phyloP scores from a whole-genome alignment of 2,329 filamentous ascomycete species.

The Fusarium sp. region DNA sequence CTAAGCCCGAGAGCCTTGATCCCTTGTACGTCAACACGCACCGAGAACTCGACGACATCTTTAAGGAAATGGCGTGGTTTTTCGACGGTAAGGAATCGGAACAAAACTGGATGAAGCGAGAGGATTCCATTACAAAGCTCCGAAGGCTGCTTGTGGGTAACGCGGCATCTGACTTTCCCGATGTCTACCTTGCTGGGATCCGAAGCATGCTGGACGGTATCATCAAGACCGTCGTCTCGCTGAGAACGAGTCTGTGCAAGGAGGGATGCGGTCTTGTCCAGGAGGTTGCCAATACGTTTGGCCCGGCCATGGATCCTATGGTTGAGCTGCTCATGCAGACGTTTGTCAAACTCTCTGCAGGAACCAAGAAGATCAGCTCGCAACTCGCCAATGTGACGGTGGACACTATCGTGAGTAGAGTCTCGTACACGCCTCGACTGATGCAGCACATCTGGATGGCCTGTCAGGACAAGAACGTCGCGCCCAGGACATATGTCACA shows the following conservation, averaged over 20 bases:
- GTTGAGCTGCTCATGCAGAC: constrained; percentile 90
- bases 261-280: constrained; percentile 88
- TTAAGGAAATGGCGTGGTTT: constrained; percentile 81
- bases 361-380: constrained; percentile 92
- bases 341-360: constrained; percentile 88
- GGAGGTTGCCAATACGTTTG: constrained; percentile 82
- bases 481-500: constrained; percentile 81
- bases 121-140: constrained; percentile 82
- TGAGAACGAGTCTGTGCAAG: constrained; percentile 90
- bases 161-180: constrained; percentile 79
- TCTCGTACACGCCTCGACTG: constrained; percentile 82
- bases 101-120: constrained; percentile 89
- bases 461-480: constrained; percentile 92
- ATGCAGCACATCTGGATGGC: constrained; percentile 88
- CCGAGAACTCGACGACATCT: constrained; percentile 88
- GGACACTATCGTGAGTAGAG: constrained; percentile 82
- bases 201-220: constrained; percentile 87
- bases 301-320: constrained; percentile 85
- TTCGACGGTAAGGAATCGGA: constrained; percentile 94
- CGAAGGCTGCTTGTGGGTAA: constrained; percentile 87
- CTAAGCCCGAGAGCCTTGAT: constrained; percentile 77
- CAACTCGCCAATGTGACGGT: constrained; percentile 85
- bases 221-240: constrained; percentile 83
- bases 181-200: constrained; percentile 76
- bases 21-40: constrained; percentile 86